phyloP scores from a whole-genome alignment of 768 basidiomycete genomes.

The Podaxis sp. region DNA sequence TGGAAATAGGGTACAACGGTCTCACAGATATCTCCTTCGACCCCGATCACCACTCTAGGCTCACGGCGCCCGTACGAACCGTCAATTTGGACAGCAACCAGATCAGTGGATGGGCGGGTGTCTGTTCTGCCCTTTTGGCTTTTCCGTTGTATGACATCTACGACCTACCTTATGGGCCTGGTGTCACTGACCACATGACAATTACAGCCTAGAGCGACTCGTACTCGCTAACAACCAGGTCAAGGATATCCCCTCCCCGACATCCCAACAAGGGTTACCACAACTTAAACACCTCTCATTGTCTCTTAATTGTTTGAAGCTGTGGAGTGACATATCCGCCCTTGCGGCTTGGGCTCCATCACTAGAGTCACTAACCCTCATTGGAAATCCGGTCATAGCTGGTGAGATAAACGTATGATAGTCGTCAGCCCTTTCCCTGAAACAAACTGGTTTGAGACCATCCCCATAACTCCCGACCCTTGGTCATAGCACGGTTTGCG shows the following conservation, averaged over 20 bases:
- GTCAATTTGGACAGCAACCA: slow-evolving; percentile 75
- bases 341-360: slow-evolving; percentile 68
- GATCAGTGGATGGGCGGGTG: slow-evolving; percentile 54
- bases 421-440: slow-evolving; percentile 2
- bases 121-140: slow-evolving; percentile 41
- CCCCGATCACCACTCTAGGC: slow-evolving; percentile 16
- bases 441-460: slow-evolving; percentile 33
- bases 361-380: slow-evolving; percentile 59
- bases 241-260: slow-evolving; percentile 44
- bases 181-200: slow-evolving; percentile 21
- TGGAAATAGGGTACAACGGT: slow-evolving; percentile 75
- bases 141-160: slow-evolving; percentile 45
- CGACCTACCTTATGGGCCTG: slow-evolving; percentile 15
- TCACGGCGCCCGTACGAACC: slow-evolving; percentile 37
- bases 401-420: slow-evolving; percentile 33
- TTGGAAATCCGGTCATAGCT: slow-evolving; percentile 64
- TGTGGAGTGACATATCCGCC: slow-evolving; percentile 67
- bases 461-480: slow-evolving; percentile 49
- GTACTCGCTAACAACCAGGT: slow-evolving; percentile 67
- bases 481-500: slow-evolving; percentile 69
- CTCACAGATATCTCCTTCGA: slow-evolving; percentile 37
- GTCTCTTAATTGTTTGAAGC: slow-evolving; percentile 54
- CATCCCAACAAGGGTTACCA: slow-evolving; percentile 25
- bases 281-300: slow-evolving; percentile 61
- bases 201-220: slow-evolving; percentile 60